Percentiles rank a stretch among this genome's conserved stretches.
Evolutionary conservation across 768 basidiomycete species (phyloP).

Genomic region (Porpolomopsis calyptriformis): DNA sequence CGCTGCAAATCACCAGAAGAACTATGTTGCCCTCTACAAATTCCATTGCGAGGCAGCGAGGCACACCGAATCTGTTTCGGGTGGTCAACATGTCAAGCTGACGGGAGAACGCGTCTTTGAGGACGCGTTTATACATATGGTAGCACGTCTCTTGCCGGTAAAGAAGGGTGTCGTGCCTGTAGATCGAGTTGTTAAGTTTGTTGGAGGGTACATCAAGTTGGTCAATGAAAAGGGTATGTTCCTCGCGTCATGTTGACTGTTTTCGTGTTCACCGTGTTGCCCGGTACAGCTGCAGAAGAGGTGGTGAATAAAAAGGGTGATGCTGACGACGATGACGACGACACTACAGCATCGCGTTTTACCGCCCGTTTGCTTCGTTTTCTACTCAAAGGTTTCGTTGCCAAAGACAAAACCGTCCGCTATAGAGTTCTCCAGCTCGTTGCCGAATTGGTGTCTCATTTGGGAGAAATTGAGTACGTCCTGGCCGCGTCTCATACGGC

Average conservation of each 20-base stretch:
- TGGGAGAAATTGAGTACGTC: constrained; percentile 81
- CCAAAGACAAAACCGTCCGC: constrained; percentile 82
- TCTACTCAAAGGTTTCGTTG: constrained; percentile 64
- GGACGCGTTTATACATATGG: constrained; percentile 46
- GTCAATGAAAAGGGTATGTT: constrained; percentile 64
- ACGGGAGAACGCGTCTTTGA: constrained; percentile 74
- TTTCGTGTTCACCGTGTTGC: background rate
- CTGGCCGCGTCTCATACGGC: background rate
- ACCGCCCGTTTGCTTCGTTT: constrained; percentile 51
- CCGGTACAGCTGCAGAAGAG: constrained; percentile 28
- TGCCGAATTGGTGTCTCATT: constrained; percentile 65
- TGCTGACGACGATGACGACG: constrained; percentile 40
- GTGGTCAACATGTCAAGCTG: constrained; percentile 39
- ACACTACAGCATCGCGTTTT: constrained; percentile 60
- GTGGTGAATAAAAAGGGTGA: constrained; percentile 26
- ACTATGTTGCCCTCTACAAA: constrained; percentile 73
- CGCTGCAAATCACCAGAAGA: constrained; percentile 80
- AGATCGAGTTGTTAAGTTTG: constrained; percentile 73
- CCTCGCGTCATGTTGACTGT: background rate
- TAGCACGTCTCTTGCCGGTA: constrained; percentile 50
- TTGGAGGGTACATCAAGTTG: constrained; percentile 67
- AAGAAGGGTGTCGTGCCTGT: constrained; percentile 76
- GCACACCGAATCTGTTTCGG: constrained; percentile 37
- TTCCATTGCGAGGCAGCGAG: constrained; percentile 57
- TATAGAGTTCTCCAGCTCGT: constrained; percentile 72